Evolutionary conservation across 352 stramenopile genomes (phyloP), one percentile per base, ranked within the genome.

Genomic region (Globisporangium splendens): DNA sequence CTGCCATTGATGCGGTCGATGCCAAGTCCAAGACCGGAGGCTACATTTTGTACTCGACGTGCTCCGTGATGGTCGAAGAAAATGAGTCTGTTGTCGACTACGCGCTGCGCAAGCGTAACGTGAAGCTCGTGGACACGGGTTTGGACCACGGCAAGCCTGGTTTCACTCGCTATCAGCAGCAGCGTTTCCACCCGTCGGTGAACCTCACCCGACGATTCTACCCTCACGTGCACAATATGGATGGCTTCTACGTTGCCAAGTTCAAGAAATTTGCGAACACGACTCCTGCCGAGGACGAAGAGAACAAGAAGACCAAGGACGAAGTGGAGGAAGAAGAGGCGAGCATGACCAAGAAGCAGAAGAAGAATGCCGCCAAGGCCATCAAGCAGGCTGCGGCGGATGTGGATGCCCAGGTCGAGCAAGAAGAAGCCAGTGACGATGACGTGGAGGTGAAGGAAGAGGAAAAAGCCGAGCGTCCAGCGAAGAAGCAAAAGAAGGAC

Each of bases 161-260:
- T 38, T 96, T 98, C 63, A 95, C 88, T 15, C 82, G 86, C 50
- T 98, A 98, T 76, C 91, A 98, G 69, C 88, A 99, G 67, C 95
- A 98, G 64, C 83, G 97, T 55, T 99, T 99, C 82, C 97, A 99
- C 78, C 97, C 96, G 20, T 97, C 91, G 18, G 69, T 99, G 63
- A 81, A 85, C 20, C 77, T 98, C 43, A 98, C 97, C 41, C 73
- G 96, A 35, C 85, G 98, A 54, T 99, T 99, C 70, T 99, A 99
- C 79, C 98, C 98, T 43, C 98, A 99, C 70, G 96, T 96, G 66
- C 98, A 99, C 85, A 99, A 99, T 79, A 99, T 99, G 97, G 98
- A 99, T 77, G 98, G 98, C 41, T 99, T 99, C 77, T 99, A 98
- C 77, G 97, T 99, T 33, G 96, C 95, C 41, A 99, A 99, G 81